A percentile compares a stretch with the other conserved stretches of the same genome.
These are phyloP conservation scores for Cytospora leucostoma DNA, from an alignment of 2,329 filamentous ascomycete genomes.

Conservation along the genomic window DNA sequence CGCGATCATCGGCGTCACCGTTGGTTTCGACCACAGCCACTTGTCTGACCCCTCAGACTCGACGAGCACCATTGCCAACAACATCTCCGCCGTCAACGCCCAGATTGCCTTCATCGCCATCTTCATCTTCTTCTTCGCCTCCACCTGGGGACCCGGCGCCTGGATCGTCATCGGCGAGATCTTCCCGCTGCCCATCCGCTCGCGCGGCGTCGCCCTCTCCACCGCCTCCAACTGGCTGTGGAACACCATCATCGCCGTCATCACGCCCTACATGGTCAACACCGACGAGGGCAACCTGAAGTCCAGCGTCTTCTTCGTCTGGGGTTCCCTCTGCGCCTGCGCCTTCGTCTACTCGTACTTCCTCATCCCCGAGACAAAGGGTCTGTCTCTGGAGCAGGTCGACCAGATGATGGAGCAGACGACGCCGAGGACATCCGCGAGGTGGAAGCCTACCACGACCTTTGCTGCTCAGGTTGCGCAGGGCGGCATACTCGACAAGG, in stretches of 20 bases:
- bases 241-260: constrained; percentile 74
- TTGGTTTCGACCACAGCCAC: constrained; percentile 55
- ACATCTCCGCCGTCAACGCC: constrained; percentile 61
- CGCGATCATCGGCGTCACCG: constrained; percentile 70
- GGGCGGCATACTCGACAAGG: constrained; percentile 38
- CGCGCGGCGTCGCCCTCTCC: constrained; percentile 81
- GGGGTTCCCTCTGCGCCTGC: constrained; percentile 65
- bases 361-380: constrained; percentile 74
- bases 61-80: constrained; percentile 46
- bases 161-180: constrained; percentile 88
- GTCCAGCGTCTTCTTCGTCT: constrained; percentile 74
- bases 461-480: constrained; percentile 52
- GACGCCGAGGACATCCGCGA: constrained; percentile 72
- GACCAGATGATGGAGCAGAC: constrained; percentile 89
- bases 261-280: constrained; percentile 72
- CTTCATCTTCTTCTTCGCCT: constrained; percentile 92
- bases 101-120: constrained; percentile 88
- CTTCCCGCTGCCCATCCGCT: constrained; percentile 85
- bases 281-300: constrained; percentile 63
- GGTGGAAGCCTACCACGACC: constrained; percentile 73
- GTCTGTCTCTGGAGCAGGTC: constrained; percentile 75
- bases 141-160: constrained; percentile 81
- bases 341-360: constrained; percentile 70
- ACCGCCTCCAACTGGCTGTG: constrained; percentile 92
- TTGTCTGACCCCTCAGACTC: constrained; percentile 45